These are phyloP conservation scores for Mycena alexandri DNA, from an alignment of 768 basidiomycete genomes.

Conservation along the genomic window DNA sequence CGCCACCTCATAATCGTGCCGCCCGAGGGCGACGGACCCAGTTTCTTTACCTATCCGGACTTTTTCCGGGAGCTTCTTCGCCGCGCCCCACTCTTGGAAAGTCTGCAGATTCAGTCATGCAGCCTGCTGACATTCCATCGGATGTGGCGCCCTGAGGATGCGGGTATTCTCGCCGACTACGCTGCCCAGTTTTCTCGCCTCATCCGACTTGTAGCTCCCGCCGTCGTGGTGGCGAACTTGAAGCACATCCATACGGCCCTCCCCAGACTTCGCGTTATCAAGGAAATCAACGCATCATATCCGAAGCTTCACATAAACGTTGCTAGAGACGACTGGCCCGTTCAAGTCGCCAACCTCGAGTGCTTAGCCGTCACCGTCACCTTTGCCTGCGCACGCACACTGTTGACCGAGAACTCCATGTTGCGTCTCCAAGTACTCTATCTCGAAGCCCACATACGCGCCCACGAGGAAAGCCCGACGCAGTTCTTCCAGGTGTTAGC, in stretches of 20 bases:
- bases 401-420: neutral
- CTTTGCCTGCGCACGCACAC: neutral
- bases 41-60: conserved; percentile 15
- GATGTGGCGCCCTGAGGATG: neutral
- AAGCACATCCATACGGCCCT: neutral
- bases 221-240: neutral
- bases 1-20: conserved; percentile 4
- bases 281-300: neutral
- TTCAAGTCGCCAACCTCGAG: neutral
- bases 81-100: conserved; percentile 8
- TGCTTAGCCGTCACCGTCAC: neutral
- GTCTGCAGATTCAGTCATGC: neutral
- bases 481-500: neutral
- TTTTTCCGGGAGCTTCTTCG: conserved; percentile 14
- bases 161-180: conserved; percentile 5
- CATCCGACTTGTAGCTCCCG: neutral
- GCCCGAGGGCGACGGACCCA: conserved; percentile 9
- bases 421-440: conserved; percentile 3
- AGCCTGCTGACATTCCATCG: neutral
- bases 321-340: neutral
- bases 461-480: neutral
- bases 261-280: neutral
- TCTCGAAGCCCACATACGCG: conserved; percentile 5
- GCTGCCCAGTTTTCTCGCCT: conserved; percentile 3
- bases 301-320: neutral